Evolutionary conservation across 352 stramenopile genomes (phyloP).

Genomic region (Phytophthora kernoviae): DNA sequence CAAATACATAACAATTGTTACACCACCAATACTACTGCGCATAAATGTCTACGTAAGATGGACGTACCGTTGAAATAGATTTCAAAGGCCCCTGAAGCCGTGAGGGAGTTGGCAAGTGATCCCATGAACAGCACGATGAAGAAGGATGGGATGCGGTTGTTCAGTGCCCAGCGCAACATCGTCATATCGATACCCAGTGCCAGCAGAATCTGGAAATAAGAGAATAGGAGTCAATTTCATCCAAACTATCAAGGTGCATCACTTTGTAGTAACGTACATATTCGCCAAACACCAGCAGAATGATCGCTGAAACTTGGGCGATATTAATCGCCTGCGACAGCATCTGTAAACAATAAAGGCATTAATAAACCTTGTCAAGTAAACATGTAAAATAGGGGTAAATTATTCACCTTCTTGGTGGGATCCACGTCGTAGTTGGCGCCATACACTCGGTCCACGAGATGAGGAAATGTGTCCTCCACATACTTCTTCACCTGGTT

Average conservation of each 20-base stretch:
- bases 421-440: conserved; percentile 65
- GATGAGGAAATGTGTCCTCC: conserved; percentile 76
- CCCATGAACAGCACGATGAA: conserved; percentile 71
- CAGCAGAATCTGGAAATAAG: conserved; percentile 46
- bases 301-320: conserved; percentile 52
- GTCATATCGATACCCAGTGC: conserved; percentile 46
- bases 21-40: background rate
- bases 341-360: conserved; percentile 34
- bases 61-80: conserved; percentile 79
- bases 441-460: conserved; percentile 67
- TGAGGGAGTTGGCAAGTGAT: conserved; percentile 59
- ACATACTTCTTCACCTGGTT: conserved; percentile 66
- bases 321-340: conserved; percentile 51
- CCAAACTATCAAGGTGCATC: no score
- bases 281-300: conserved; percentile 70
- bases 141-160: conserved; percentile 78
- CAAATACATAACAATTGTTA: conserved; percentile 2
- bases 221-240: no score
- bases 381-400: background rate
- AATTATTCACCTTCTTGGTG: conserved; percentile 40
- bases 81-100: conserved; percentile 80
- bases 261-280: conserved; percentile 37
- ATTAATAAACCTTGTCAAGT: no score
- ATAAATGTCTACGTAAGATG: background rate
- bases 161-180: conserved; percentile 65